Evolutionary conservation across 495 filamentous ascomycete genomes (phyloP).

Genomic region (Penicillium lividum): DNA sequence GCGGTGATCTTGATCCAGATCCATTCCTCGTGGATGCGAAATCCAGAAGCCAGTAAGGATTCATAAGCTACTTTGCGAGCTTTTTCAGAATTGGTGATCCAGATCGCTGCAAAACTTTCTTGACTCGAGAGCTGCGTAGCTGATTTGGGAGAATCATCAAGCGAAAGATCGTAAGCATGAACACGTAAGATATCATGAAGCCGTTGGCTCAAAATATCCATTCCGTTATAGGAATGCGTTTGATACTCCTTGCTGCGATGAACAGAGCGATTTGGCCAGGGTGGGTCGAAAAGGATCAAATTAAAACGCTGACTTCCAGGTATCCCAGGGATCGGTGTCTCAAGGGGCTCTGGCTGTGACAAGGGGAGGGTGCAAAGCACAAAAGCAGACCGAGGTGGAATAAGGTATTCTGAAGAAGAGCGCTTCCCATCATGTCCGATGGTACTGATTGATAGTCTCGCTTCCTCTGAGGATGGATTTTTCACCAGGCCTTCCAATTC

Average conservation of each 20-base stretch:
- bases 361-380: constrained; percentile 42
- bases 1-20: constrained; percentile 84
- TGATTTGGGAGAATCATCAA: neutral
- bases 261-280: constrained; percentile 91
- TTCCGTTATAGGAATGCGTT: constrained; percentile 46
- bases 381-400: constrained; percentile 58
- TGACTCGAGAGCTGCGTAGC: constrained; percentile 13
- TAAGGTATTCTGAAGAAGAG: constrained; percentile 22
- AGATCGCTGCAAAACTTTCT: constrained; percentile 59
- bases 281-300: constrained; percentile 84
- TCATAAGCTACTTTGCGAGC: constrained; percentile 60
- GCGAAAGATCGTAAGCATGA: constrained; percentile 23
- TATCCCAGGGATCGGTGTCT: constrained; percentile 31
- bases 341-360: constrained; percentile 10
- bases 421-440: neutral
- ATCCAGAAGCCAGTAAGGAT: constrained; percentile 61
- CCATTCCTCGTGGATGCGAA: constrained; percentile 79
- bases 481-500: constrained; percentile 38
- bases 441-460: constrained; percentile 9
- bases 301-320: constrained; percentile 56
- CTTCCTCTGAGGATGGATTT: constrained; percentile 33
- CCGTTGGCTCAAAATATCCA: constrained; percentile 29
- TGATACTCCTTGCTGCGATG: constrained; percentile 67
- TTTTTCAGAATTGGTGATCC: constrained; percentile 81
- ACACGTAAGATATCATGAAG: constrained; percentile 32